These are phyloP conservation scores for Fusarium sp. DNA, from an alignment of 2,329 filamentous ascomycete genomes.

Conservation along the genomic window DNA sequence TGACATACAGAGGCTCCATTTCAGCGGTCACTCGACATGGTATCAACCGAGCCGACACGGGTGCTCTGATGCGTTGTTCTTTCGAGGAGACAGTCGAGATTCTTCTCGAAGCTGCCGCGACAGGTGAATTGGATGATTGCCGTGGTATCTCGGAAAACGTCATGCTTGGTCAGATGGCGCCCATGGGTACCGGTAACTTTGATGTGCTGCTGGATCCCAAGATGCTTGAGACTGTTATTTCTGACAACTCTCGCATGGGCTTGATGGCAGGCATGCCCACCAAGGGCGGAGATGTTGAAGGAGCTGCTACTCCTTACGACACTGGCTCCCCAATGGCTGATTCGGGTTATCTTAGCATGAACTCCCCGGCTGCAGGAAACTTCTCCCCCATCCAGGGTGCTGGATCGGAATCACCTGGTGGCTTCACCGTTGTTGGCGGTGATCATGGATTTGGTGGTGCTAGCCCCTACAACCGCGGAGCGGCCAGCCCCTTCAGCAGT, in stretches of 20 bases:
- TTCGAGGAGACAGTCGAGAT: constrained; percentile 99
- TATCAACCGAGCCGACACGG: constrained; percentile 97
- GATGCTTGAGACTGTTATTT: constrained; percentile 95
- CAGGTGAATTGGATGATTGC: constrained; percentile 96
- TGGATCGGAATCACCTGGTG: constrained; percentile 75
- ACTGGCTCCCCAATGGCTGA: constrained; percentile 82
- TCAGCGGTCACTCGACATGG: constrained; percentile 98
- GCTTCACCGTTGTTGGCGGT: constrained; percentile 67
- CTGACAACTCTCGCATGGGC: constrained; percentile 87
- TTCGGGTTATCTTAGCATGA: constrained; percentile 71
- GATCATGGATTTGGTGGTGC: constrained; percentile 59
- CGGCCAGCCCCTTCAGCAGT: constrained; percentile 80
- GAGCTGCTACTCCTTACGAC: constrained; percentile 94
- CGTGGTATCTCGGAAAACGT: constrained; percentile 98
- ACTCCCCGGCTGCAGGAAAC: constrained; percentile 69
- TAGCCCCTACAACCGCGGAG: constrained; percentile 72
- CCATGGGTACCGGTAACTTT: constrained; percentile 96
- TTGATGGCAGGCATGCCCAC: constrained; percentile 81
- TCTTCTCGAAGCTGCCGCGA: constrained; percentile 91
- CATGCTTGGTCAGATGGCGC: constrained; percentile 96
- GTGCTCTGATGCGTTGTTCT: constrained; percentile 98
- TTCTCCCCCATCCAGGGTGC: constrained; percentile 82
- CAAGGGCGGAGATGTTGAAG: constrained; percentile 79
- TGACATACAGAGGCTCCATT: constrained; percentile 93
- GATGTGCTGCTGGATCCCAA: constrained; percentile 92